phyloP scores from a whole-genome alignment of 352 stramenopile species.

The Phytophthora tubulina region DNA sequence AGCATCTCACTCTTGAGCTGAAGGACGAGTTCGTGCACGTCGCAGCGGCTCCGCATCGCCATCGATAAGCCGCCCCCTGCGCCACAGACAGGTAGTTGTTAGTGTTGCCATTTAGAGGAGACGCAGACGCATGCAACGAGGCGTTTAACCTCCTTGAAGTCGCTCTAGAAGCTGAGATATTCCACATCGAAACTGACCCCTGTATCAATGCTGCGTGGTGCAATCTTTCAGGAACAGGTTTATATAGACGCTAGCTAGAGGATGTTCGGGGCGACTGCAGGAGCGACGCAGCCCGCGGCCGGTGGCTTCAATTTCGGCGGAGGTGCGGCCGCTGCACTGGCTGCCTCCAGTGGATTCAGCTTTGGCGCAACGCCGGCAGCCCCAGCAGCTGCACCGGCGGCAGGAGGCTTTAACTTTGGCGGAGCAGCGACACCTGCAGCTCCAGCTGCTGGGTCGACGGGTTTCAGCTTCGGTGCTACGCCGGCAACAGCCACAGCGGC shows the following conservation, averaged over 20 bases:
- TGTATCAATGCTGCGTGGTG: conserved; percentile 9
- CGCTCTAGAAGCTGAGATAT: conserved; percentile 23
- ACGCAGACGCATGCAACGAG: background rate
- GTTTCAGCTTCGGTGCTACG: conserved; percentile 49
- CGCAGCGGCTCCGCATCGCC: background rate
- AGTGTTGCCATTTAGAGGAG: background rate
- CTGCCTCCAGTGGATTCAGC: conserved; percentile 34
- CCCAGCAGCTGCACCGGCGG: conserved; percentile 24
- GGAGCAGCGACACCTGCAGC: conserved; percentile 29
- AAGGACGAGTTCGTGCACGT: conserved; percentile 7
- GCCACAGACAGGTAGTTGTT: conserved; percentile 25
- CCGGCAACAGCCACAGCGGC: conserved; percentile 20
- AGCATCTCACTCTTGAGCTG: conserved; percentile 33
- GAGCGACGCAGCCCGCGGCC: conserved; percentile 32
- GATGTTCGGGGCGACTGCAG: conserved; percentile 68
- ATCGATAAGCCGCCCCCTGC: conserved; percentile 21
- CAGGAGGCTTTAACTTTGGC: conserved; percentile 45
- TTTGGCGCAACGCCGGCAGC: conserved; percentile 38
- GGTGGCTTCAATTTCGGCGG: conserved; percentile 63
- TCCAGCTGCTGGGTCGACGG: conserved; percentile 32
- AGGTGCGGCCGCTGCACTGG: conserved; percentile 25
- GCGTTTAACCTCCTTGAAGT: background rate
- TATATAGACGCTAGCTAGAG: background rate
- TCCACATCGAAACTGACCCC: background rate
- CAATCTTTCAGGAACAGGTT: conserved; percentile 27